Conservation (phyloP, 768 basidiomycete species). For the Cantharellus cinnabarinus region DNA sequence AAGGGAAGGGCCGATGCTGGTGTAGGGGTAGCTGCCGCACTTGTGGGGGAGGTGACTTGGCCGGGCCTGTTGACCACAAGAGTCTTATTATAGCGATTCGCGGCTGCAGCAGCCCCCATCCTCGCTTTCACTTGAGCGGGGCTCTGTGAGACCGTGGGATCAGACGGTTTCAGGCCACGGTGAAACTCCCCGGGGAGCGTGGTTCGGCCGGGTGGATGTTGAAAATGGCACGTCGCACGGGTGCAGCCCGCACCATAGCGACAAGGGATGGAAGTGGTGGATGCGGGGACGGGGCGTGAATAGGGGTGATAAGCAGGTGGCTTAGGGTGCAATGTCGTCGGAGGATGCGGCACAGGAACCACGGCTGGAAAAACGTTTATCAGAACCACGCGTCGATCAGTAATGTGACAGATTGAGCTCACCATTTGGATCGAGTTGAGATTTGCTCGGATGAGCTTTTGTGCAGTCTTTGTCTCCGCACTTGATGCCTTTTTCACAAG, state of each 20-base stretch:
- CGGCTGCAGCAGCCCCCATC: neutral
- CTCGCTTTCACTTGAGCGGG: neutral
- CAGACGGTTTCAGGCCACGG: conserved; percentile 30
- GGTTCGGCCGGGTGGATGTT: conserved; percentile 65
- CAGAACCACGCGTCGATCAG: conserved; percentile 1
- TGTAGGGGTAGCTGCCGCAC: neutral
- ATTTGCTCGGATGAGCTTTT: conserved; percentile 79
- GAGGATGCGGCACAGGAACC: conserved; percentile 9
- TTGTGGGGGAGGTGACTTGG: neutral
- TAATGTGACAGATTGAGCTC: conserved; percentile 26
- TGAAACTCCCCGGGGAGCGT: conserved; percentile 66
- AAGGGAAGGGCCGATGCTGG: neutral
- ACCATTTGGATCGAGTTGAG: conserved; percentile 35
- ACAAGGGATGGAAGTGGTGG: conserved; percentile 27
- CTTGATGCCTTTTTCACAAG: conserved; percentile 72
- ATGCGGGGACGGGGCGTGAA: neutral
- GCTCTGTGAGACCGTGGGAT: neutral
- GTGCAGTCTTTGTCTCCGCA: conserved; percentile 91
- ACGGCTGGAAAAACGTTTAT: neutral
- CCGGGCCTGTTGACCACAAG: neutral
- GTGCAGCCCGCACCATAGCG: conserved; percentile 76
- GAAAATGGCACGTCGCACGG: conserved; percentile 67
- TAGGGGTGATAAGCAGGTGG: neutral
- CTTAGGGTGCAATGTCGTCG: conserved; percentile 19
- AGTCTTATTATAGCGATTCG: neutral